These are phyloP conservation scores for Thinopyrum elongatum DNA, from an alignment of 176 grass and related monocot genomes.

Conservation along the genomic window DNA sequence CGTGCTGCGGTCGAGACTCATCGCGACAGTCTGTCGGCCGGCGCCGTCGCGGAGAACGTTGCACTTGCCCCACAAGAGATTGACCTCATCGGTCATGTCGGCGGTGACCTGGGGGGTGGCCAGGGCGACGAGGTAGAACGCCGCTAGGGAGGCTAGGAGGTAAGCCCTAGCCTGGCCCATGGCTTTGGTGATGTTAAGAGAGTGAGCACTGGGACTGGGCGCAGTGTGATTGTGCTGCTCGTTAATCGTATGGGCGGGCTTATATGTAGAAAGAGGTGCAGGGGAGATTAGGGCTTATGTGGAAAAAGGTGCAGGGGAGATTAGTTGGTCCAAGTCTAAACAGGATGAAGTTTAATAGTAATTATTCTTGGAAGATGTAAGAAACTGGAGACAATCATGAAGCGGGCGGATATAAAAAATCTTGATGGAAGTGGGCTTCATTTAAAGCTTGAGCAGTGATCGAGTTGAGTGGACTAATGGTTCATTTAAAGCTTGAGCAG, in stretches of 20 bases:
- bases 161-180: conserved; percentile 52
- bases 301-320: background rate
- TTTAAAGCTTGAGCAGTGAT: conserved; percentile 26
- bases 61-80: conserved; percentile 45
- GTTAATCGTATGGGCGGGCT: background rate
- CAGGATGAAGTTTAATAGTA: background rate
- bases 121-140: conserved; percentile 9
- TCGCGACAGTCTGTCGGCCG: conserved; percentile 31
- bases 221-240: background rate
- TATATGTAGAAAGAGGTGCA: conserved; percentile 6
- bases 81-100: conserved; percentile 18
- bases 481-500: conserved; percentile 31
- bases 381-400: conserved; percentile 15
- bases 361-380: conserved; percentile 29
- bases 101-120: conserved; percentile 15
- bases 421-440: conserved; percentile 8
- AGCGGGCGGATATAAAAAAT: background rate
- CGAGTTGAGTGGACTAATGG: conserved; percentile 31
- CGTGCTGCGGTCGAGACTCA: conserved; percentile 36
- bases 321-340: background rate
- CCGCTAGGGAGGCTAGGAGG: conserved; percentile 45
- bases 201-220: background rate
- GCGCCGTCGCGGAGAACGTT: background rate
- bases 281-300: no score
- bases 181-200: conserved; percentile 26